phyloP scores from a whole-genome alignment of 1,284 basidiomycete species.

The Austroboletus rostrupii region DNA sequence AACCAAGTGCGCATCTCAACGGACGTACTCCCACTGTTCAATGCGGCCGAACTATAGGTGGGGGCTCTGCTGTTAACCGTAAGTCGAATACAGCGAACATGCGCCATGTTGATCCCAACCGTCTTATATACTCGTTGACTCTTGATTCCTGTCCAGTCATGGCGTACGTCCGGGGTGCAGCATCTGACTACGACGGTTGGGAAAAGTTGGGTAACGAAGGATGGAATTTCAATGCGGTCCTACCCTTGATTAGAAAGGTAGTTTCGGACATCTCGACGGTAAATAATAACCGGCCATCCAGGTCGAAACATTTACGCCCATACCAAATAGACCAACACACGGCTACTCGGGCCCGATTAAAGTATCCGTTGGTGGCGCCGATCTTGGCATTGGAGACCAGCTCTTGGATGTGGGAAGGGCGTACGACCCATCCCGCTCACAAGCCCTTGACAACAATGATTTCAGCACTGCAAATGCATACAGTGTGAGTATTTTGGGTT shows the following conservation, averaged over 20 bases:
- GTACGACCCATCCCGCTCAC: conserved; percentile 43
- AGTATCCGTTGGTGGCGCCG: conserved; percentile 39
- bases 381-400: conserved; percentile 40
- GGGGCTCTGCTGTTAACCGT: conserved; percentile 59
- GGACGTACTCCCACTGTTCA: conserved; percentile 43
- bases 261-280: neutral
- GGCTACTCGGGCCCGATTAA: conserved; percentile 53
- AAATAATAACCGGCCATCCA: conserved; percentile 16
- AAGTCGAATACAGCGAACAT: conserved; percentile 13
- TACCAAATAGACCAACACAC: conserved; percentile 36
- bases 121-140: neutral
- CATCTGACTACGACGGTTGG: conserved; percentile 59
- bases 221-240: conserved; percentile 33
- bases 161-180: conserved; percentile 49
- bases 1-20: conserved; percentile 40
- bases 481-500: conserved; percentile 34
- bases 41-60: conserved; percentile 50
- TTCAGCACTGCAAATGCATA: conserved; percentile 41
- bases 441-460: conserved; percentile 43
- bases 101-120: neutral
- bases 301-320: conserved; percentile 49
- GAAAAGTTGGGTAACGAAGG: conserved; percentile 48
- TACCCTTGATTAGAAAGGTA: conserved; percentile 45
- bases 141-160: conserved; percentile 33
- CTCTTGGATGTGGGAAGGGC: conserved; percentile 40